Conservation (phyloP, 306 rosid species). For the Ochetophila trinervis region DNA sequence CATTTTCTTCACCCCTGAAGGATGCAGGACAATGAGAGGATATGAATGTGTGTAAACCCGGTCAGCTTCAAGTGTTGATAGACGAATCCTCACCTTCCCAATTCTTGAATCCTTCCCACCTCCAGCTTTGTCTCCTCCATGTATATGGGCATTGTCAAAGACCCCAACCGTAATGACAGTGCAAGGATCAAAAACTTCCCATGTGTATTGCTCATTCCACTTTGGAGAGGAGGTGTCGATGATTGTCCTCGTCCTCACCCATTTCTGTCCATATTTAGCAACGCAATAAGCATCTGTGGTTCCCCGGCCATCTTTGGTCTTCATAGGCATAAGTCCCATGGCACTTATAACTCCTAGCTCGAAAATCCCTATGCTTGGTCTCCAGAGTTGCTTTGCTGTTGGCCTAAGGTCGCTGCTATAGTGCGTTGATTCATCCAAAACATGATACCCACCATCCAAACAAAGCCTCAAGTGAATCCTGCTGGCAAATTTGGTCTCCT, state of each 20-base stretch:
- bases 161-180: constrained; percentile 79
- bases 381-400: constrained; percentile 87
- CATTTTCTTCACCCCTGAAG: constrained; percentile 86
- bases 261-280: constrained; percentile 88
- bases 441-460: constrained; percentile 94
- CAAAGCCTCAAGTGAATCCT: constrained; percentile 76
- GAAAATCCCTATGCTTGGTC: constrained; percentile 64
- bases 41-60: constrained; percentile 84
- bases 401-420: constrained; percentile 94
- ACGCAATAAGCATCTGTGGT: constrained; percentile 81
- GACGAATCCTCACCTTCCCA: constrained; percentile 80
- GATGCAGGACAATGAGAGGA: constrained; percentile 66
- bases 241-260: constrained; percentile 83
- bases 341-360: constrained; percentile 85
- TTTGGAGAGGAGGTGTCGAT: constrained; percentile 62
- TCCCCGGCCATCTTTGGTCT: constrained; percentile 67
- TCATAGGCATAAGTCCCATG: constrained; percentile 77
- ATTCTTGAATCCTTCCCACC: constrained; percentile 72
- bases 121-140: constrained; percentile 50
- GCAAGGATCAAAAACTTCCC: constrained; percentile 88
- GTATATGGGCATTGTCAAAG: constrained; percentile 73
- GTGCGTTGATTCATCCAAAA: constrained; percentile 89
- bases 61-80: constrained; percentile 82
- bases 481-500: constrained; percentile 74
- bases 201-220: constrained; percentile 91